Base-by-base conservation (phyloP, 2,329 filamentous ascomycete genomes). In the Hymenoscyphus scutula region DNA sequence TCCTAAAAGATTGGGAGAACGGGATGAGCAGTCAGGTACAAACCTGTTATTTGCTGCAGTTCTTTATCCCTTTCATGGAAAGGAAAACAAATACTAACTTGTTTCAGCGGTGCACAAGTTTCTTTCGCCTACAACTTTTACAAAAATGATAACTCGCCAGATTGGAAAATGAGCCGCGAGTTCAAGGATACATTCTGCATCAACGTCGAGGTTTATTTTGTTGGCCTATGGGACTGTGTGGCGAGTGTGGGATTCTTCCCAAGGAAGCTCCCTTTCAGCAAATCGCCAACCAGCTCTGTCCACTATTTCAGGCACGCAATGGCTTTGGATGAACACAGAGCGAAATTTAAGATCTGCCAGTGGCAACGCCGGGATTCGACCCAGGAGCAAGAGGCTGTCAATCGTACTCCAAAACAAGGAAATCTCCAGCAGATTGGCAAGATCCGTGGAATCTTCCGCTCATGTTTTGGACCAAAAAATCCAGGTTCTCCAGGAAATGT, bases 111-210 rank as follows among this genome's bases (percentile, higher is more conserved):
- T 0, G 71, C 73, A 2, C 77, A 79, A 61, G 68, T 80, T 11
- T 69, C 68, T 5, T 79, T 80, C 65, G 78, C 78, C 8, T 80
- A 80, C 65, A 66, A 77, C 34, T 78, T 78, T 68, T 80, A 79
- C 71, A 77, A 77, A 57, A 72, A 78, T 61, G 76, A 79, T 61
- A 70, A 72, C 0, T 59, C 66, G 2, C 64, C 75, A 6, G 77
- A 77, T 6, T 77, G 75, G 75, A 71, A 75, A 59, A 76, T 77
- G 73, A 77, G 74, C 59, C 67, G 62, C 5, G 74, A 78, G 10
- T 80, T 80, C 74, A 80, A 78, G 64, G 71, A 70, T 53, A 79
- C 78, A 0, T 81, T 80, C 65, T 79, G 77, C 65, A 76, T 73
- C 0, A 71, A 77, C 54, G 76, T 79, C 56, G 71, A 72, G 23